Evolutionary conservation across 2,329 filamentous ascomycete species (phyloP).

Genomic region (Elsinoe necatrix): DNA sequence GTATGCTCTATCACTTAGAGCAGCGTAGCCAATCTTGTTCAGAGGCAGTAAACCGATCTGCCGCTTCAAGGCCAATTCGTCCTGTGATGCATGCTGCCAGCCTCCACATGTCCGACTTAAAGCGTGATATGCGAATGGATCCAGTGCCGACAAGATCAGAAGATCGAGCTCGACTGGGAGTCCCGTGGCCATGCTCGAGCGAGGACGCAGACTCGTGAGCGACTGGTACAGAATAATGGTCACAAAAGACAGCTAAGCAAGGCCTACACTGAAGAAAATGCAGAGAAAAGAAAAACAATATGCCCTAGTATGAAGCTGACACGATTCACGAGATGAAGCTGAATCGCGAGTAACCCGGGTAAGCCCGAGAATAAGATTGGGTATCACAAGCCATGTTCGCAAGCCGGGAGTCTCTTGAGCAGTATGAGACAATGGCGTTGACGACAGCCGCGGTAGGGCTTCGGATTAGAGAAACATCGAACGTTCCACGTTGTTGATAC

Average conservation of each 20-base stretch:
- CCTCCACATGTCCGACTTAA: neutral
- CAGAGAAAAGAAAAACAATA: neutral
- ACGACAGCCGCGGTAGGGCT: constrained; percentile 3
- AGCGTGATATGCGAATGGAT: neutral
- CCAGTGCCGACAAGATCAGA: neutral
- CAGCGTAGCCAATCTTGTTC: neutral
- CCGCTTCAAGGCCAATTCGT: neutral
- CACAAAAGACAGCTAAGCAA: no score
- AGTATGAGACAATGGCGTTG: constrained; percentile 7
- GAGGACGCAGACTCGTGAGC: neutral
- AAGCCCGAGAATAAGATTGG: constrained; percentile 12
- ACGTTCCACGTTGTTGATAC: constrained; percentile 3
- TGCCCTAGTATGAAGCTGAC: neutral
- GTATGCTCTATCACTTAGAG: neutral
- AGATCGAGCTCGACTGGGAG: neutral
- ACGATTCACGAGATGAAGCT: neutral
- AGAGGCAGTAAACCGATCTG: neutral
- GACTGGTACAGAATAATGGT: no score
- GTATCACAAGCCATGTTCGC: neutral
- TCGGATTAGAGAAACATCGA: neutral
- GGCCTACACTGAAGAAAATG: no score
- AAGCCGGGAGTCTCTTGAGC: neutral
- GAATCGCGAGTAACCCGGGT: neutral
- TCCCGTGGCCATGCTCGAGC: neutral
- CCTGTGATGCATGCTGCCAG: neutral